Conservation (phyloP, 2,329 filamentous ascomycete species). For the Teratosphaeria pseudoeucalypti region DNA sequence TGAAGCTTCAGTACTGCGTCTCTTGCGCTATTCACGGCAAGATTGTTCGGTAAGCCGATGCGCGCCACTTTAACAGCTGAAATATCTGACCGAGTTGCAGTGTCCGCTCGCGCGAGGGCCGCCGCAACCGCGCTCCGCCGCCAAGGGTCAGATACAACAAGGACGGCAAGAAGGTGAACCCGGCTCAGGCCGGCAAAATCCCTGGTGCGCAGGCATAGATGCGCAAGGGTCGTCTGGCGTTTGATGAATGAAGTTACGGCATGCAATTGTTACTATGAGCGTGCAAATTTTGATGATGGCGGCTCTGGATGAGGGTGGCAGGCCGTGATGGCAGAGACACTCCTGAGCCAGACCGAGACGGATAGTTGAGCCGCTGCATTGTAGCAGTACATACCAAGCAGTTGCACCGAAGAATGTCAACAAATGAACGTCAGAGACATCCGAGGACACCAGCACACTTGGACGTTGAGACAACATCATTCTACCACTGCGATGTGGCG, state of each 20-base stretch:
- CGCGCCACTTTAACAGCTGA: not conserved
- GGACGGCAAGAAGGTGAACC: slow-evolving; percentile 99
- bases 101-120: slow-evolving; percentile 92
- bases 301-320: not conserved
- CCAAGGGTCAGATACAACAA: slow-evolving; percentile 99
- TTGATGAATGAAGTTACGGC: not conserved
- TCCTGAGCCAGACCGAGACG: not conserved
- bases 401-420: not conserved
- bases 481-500: not conserved
- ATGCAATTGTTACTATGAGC: not conserved
- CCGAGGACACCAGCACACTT: not conserved
- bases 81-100: slow-evolving; percentile 38
- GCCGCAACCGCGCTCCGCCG: slow-evolving; percentile 97
- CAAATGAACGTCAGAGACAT: not conserved
- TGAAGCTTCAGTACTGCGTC: slow-evolving; percentile 99
- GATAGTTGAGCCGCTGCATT: not conserved
- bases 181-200: slow-evolving; percentile 66
- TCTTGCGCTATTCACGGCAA: slow-evolving; percentile 99
- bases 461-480: not conserved
- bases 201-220: slow-evolving; percentile 23
- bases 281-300: not conserved
- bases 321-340: not conserved
- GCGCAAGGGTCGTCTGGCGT: not conserved
- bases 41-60: slow-evolving; percentile 81
- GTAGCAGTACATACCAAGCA: not conserved